phyloP scores from a whole-genome alignment of 345 rosid species.

The Laguncularia racemosa region DNA sequence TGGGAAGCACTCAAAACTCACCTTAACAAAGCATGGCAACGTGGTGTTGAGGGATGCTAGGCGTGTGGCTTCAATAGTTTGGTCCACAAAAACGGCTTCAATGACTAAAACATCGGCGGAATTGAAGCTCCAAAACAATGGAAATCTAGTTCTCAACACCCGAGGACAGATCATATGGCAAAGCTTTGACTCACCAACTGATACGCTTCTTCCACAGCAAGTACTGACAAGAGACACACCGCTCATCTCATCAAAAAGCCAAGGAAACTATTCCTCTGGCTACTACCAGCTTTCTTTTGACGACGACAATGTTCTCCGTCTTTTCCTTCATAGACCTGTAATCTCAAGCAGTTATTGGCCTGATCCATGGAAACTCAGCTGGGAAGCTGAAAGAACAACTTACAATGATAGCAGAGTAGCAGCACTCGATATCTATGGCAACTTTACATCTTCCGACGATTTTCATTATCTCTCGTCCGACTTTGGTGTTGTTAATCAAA shows the following conservation, averaged over 20 bases:
- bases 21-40: constrained; percentile 8
- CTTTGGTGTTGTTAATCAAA: neutral
- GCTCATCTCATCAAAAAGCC: constrained; percentile 25
- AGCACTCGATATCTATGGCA: constrained; percentile 6
- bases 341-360: constrained; percentile 26
- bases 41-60: constrained; percentile 15
- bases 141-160: constrained; percentile 21
- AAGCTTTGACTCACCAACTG: constrained; percentile 29
- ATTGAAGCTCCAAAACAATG: constrained; percentile 12
- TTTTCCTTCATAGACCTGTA: constrained; percentile 14
- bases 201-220: constrained; percentile 33
- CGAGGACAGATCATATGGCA: constrained; percentile 13
- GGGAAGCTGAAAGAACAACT: constrained; percentile 15
- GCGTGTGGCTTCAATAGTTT: neutral
- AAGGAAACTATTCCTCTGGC: constrained; percentile 25
- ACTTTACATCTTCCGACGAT: constrained; percentile 11
- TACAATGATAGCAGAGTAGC: constrained; percentile 19
- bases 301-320: constrained; percentile 22
- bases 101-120: neutral
- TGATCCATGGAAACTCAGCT: constrained; percentile 13
- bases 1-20: constrained; percentile 26
- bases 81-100: constrained; percentile 13
- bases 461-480: constrained; percentile 4
- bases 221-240: constrained; percentile 13
- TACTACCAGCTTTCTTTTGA: constrained; percentile 22